Evolutionary conservation across 2,329 filamentous ascomycete species (phyloP).

Genomic region (Diaporthe longicolla): DNA sequence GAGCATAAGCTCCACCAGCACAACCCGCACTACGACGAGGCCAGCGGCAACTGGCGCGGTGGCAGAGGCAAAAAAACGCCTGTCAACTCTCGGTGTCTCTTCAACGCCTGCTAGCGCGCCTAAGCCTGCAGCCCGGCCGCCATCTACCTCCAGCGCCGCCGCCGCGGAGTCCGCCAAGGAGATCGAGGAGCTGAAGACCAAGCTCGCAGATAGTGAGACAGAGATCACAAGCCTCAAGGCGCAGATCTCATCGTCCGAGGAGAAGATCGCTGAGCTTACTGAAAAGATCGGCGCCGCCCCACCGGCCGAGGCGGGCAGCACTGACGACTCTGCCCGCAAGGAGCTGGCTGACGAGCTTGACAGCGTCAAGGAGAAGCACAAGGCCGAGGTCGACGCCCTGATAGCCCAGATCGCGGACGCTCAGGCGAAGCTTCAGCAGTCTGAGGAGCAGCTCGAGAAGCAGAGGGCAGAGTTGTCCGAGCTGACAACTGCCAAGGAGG

Average conservation of each 20-base stretch:
- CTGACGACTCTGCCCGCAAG: constrained; percentile 56
- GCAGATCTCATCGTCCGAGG: constrained; percentile 69
- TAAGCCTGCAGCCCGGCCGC: constrained; percentile 58
- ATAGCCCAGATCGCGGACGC: constrained; percentile 63
- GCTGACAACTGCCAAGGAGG: constrained; percentile 64
- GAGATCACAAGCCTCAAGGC: constrained; percentile 70
- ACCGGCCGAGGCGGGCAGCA: constrained; percentile 54
- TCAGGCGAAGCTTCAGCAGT: constrained; percentile 64
- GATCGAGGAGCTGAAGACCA: constrained; percentile 71
- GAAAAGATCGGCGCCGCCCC: constrained; percentile 59
- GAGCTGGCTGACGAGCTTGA: constrained; percentile 64
- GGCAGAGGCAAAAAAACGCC: constrained; percentile 69
- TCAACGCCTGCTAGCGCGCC: constrained; percentile 54
- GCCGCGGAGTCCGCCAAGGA: constrained; percentile 66
- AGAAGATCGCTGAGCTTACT: constrained; percentile 68
- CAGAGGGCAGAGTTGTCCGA: constrained; percentile 65
- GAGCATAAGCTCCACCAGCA: constrained; percentile 42
- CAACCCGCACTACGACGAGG: constrained; percentile 52
- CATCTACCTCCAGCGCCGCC: constrained; percentile 50
- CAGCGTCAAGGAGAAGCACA: constrained; percentile 64
- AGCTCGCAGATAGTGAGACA: constrained; percentile 70
- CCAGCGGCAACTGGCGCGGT: constrained; percentile 55
- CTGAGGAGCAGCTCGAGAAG: constrained; percentile 65
- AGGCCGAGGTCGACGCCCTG: constrained; percentile 62
- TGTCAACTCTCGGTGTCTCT: constrained; percentile 64